Base-by-base conservation (phyloP, 768 basidiomycete species). In the Lactarius sp. region DNA sequence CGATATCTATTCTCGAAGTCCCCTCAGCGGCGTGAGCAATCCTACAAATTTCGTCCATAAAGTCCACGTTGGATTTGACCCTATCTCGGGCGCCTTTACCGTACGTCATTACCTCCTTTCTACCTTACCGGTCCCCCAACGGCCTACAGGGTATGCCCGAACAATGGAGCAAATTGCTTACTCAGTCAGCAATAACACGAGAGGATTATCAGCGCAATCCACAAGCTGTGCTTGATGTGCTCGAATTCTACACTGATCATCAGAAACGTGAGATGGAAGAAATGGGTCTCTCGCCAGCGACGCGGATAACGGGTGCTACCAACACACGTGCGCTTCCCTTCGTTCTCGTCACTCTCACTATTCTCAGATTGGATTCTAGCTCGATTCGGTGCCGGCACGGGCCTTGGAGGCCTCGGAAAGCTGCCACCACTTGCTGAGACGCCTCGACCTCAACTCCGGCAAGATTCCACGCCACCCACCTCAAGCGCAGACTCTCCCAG, bases 31-130 rank as follows among this genome's bases (percentile, higher is more conserved):
- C 33, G 91, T 95, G 50, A 88, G 88, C 73, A 90, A 89, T 68
- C 96, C 96, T 0, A 98, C 95, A 8, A 96, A 99, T 75, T 98
- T 99, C 72, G 93, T 98, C 0, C 96, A 99, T 78, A 94, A 98
- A 73, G 94, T 98, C 2, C 96, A 98, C 75, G 96, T 98, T 61
- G 95, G 94, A 3, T 98, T 95, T 70, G 96, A 99, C 76, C 92
- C 94, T 2, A 79, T 91, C 50, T 89, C 90, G 47, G 96, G 96
- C 12, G 93, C 87, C 16, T 99, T 99, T 75, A 98, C 95, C 16
- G 93, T 92, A 70, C 69, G 90, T 81, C 42, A n/a, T 60, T 34
- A 55, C 42, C 31, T 6, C 5, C 22, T 34, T 37, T 34, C 22
- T 13, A 13, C 46, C 34, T 59, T n/a, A 10, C 60, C 14, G 41